Conservation (phyloP, 345 rosid genomes). For the Aethionema arabicum region DNA sequence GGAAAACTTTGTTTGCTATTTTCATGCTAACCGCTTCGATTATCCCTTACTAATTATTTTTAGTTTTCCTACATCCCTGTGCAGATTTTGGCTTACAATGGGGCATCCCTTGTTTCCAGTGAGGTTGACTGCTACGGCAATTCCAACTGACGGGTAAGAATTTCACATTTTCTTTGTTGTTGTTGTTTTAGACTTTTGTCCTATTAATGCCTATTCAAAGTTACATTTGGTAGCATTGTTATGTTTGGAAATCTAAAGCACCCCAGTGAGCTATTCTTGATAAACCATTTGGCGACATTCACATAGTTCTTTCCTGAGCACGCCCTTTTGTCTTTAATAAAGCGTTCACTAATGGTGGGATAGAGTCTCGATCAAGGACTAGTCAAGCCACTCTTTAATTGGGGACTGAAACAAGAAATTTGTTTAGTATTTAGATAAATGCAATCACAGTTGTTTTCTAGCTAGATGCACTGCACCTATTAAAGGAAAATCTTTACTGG, state of each 20-base stretch:
- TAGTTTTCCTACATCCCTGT: constrained; percentile 17
- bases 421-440: constrained; percentile 10
- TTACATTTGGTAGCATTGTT: constrained; percentile 3
- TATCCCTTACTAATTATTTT: constrained; percentile 5
- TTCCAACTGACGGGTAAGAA: constrained; percentile 82
- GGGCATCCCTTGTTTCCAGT: constrained; percentile 69
- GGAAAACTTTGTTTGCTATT: not conserved
- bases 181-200: constrained; percentile 4
- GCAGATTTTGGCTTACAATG: constrained; percentile 75
- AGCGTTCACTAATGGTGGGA: constrained; percentile 2
- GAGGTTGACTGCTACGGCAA: constrained; percentile 51
- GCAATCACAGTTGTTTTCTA: constrained; percentile 8
- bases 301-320: not conserved
- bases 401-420: not conserved
- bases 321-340: not conserved
- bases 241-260: constrained; percentile 1
- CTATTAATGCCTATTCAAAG: not conserved
- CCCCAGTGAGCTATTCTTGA: constrained; percentile 4
- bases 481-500: not conserved
- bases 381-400: constrained; percentile 1
- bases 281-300: constrained; percentile 12
- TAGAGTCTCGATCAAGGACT: not conserved
- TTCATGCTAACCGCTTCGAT: not conserved
- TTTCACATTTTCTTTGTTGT: constrained; percentile 5
- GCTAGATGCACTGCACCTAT: constrained; percentile 8